Conservation (phyloP, 1,284 basidiomycete genomes). For the Tetrapyrgos nigripes region DNA sequence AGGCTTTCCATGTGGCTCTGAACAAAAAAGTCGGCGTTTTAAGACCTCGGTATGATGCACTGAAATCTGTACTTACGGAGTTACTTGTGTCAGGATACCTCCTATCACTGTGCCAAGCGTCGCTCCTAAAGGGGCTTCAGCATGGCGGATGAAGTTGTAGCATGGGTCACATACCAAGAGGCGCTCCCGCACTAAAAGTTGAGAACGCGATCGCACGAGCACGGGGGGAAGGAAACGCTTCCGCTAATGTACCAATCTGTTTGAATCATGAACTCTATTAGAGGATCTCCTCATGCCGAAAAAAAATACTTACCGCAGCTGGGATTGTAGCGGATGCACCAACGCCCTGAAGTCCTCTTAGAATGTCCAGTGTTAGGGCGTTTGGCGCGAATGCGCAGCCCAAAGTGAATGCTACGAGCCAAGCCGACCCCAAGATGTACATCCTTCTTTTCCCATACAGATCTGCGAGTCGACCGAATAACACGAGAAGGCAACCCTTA, state of each 20-base stretch:
- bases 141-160: no score
- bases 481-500: conserved; percentile 74
- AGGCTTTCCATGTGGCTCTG: conserved; percentile 47
- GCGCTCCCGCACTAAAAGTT: conserved; percentile 73
- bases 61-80: conserved; percentile 46
- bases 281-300: not conserved
- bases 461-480: conserved; percentile 76
- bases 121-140: conserved; percentile 72
- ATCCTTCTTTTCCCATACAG: conserved; percentile 70
- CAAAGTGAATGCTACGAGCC: conserved; percentile 54
- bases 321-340: conserved; percentile 75
- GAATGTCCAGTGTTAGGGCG: conserved; percentile 61
- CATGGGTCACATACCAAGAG: conserved; percentile 77
- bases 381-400: conserved; percentile 64
- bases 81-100: conserved; percentile 74
- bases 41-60: conserved; percentile 1
- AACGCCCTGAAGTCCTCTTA: conserved; percentile 75
- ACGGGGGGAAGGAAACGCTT: conserved; percentile 71
- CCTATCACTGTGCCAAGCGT: conserved; percentile 69
- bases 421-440: conserved; percentile 61
- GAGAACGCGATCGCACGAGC: conserved; percentile 78
- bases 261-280: conserved; percentile 2
- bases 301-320: conserved; percentile 60
- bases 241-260: conserved; percentile 79
- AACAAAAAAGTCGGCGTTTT: not conserved